Evolutionary conservation across 2,329 filamentous ascomycete species (phyloP), one percentile per base, ranked within the genome.

Genomic region (Blastomyces silverae): DNA sequence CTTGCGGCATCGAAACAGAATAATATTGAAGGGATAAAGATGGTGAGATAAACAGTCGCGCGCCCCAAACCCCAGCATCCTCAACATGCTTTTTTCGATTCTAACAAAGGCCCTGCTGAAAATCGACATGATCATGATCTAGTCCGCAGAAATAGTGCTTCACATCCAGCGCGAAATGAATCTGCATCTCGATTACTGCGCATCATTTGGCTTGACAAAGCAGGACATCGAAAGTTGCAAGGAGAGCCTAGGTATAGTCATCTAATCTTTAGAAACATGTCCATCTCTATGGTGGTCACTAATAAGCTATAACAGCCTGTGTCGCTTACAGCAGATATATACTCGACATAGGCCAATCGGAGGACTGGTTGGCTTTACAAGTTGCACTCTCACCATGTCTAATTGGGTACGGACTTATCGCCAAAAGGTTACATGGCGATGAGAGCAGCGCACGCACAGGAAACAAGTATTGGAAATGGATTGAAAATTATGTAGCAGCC

Each of bases 381-480:
- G 81, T 97, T 67, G 88, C 91, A 4, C 82, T 97, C 63, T 87
- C 92, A 17, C 92, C 93, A 0, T 97, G 93, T 73, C 81, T 96
- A 42, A 83, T 97, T n/a, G 93, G 93, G 53, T 97, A 97, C 74
- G 88, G 88, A 11, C 85, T 85, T 64, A 90, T 95, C 66, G 93
- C 90, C 6, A 82, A 83, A 71, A 84, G 90, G 71, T 81, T 96
- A 2, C 82, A 87, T 70, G 80, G 80, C 17, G 87, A 89, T 67
- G 78, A 83, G 60, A 80, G 79, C n/a, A 89, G 86, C 46, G 71
- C 79, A 60, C 81, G 82, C 50, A 81, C 88, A 15, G 85, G 81
- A 0, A 95, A 93, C 74, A 81, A 79, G 22, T 97, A 96, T 79
- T 94, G 89, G 88, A 84, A 87, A 57, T 97, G 93, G 93, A 91